Conservation (phyloP, 2,329 filamentous ascomycete genomes). For the Ophiosphaerella herpotricha region DNA sequence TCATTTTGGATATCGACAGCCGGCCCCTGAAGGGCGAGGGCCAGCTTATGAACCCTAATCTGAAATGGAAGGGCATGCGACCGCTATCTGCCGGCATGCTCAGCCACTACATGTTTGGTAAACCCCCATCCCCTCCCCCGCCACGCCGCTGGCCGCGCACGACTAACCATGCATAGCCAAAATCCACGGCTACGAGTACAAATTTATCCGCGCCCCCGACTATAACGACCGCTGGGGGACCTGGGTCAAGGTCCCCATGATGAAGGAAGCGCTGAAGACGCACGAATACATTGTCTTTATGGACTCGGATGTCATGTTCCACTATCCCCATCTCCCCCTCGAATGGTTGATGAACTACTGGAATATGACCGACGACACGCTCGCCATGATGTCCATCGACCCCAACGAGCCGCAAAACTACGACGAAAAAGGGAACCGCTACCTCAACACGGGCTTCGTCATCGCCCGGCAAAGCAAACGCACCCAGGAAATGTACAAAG, state of each 20-base stretch:
- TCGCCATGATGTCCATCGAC: conserved; percentile 54
- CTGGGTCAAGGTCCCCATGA: conserved; percentile 57
- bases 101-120: conserved; percentile 46
- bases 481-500: conserved; percentile 45
- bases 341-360: conserved; percentile 59
- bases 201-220: conserved; percentile 51
- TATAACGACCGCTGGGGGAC: conserved; percentile 51
- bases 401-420: conserved; percentile 50
- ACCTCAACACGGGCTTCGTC: conserved; percentile 53
- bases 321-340: conserved; percentile 53
- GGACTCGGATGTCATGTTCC: conserved; percentile 56
- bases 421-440: conserved; percentile 47
- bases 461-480: conserved; percentile 48
- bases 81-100: conserved; percentile 46
- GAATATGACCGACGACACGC: conserved; percentile 52
- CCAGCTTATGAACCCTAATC: conserved; percentile 42
- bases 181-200: conserved; percentile 58
- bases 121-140: background rate
- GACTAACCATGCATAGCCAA: conserved; percentile 37
- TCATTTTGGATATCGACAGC: conserved; percentile 47
- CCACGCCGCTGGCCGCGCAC: background rate
- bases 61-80: conserved; percentile 46
- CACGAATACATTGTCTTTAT: conserved; percentile 54
- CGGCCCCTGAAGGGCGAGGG: conserved; percentile 40
- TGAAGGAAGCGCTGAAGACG: conserved; percentile 48